Evolutionary conservation across 2,329 filamentous ascomycete genomes (phyloP), one percentile per base, ranked within the genome.

Genomic region (Dothiorella sarmentorum): DNA sequence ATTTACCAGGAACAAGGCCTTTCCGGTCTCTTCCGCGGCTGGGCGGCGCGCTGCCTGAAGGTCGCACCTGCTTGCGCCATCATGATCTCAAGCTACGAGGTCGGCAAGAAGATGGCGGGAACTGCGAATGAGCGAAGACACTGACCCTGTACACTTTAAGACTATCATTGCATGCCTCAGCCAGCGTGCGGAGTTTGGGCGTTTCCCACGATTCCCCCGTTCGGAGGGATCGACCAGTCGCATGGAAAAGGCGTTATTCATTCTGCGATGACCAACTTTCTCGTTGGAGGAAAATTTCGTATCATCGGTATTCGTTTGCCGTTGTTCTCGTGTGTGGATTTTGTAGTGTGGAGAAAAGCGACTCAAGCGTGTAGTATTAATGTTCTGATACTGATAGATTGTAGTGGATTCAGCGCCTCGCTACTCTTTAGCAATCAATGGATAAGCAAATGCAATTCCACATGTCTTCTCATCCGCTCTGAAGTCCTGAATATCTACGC

Each of bases 31-130:
- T 97, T 95, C 83, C 89, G 82, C 66, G 94, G 94, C 42, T 97
- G 92, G 90, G 87, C 91, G 22, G 91, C 94, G 0, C 82, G 94
- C 37, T 96, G 91, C 64, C 78, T 97, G 61, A 97, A 97, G 72
- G 92, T 99, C 4, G 93, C 94, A 1, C 94, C 94, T 1, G 91
- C 93, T 0, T 99, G 94, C 74, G 94, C 94, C 26, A 97, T 99
- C 71, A 99, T 99, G 94, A 97, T 99, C 70, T 95, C 90, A 71
- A 96, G 88, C 70, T 99, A 97, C 73, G 94, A 99, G 74, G 84
- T 97, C 35, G 92, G 94, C 52, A 99, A 99, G 80, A 87, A 89
- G 72, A 86, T 89, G 71, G 95, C 95, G 31, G 81, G 85, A 56
- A 82, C 83, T 10, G 84, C 90, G 51, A 97, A 97, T 64, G 81